Evolutionary conservation across 495 filamentous ascomycete genomes (phyloP), one percentile per base, ranked within the genome.

Genomic region (Amorphotheca resinae): DNA sequence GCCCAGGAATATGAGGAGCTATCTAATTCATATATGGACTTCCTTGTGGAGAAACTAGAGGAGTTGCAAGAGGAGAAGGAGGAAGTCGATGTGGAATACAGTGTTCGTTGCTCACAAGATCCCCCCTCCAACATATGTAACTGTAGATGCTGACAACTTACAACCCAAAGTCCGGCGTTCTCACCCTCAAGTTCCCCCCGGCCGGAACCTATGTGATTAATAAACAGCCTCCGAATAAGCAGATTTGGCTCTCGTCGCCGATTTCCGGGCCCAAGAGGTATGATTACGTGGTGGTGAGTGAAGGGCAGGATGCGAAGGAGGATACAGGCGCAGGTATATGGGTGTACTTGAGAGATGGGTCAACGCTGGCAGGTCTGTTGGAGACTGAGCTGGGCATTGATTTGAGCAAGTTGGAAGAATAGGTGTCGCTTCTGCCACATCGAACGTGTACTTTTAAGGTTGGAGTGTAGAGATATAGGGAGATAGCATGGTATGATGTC

Each of bases 181-280:
- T 99, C 38, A 88, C 77, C 45, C 59, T 96, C 45, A 62, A 59
- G 16, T 63, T 82, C 31, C 65, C 70, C 0, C 63, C 71, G 0
- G 56, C 73, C 9, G 89, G 88, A 37, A 87, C 75, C 17, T 98
- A 87, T 52, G 81, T 96, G 2, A 68, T 98, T 57, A 96, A 96
- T 73, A 98, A 98, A 65, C 91, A 96, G 60, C 91, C 91, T 0
- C 85, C 87, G 15, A 96, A 93, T 69, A 85, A 81, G 65, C 91
- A 98, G 60, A 89, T 98, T 55, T 98, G 93, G 91, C 76, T 98
- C 20, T 87, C 83, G 25, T 94, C 87, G 15, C 91, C 91, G 4
- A 68, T 82, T 34, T 82, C 82, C n/a, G 91, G 91, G 0, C 93
- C 93, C 1, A 95, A 94, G 62, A 75, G 86, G 37, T 96, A 79